Evolutionary conservation across 208 protist species (phyloP).

Genomic region (Phytomonas serpens): DNA sequence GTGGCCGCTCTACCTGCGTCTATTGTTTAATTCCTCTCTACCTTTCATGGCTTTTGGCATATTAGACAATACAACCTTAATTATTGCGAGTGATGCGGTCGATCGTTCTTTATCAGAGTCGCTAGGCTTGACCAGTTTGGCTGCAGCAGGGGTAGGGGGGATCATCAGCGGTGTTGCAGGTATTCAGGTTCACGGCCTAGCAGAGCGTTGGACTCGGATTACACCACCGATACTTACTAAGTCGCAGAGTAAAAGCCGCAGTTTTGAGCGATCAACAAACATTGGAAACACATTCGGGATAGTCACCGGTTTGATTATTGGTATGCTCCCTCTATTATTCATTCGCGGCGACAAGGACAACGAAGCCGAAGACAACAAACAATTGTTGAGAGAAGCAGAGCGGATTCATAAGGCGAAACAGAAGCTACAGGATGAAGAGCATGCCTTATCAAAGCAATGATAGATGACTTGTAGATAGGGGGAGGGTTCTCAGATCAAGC

Average conservation of each 20-base stretch:
- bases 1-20: conserved; percentile 31
- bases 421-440: conserved; percentile 16
- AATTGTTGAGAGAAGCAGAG: conserved; percentile 23
- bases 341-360: conserved; percentile 18
- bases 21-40: conserved; percentile 37
- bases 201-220: conserved; percentile 56
- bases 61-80: conserved; percentile 75
- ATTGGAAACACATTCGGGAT: conserved; percentile 73
- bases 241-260: conserved; percentile 31
- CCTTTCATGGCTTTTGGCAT: conserved; percentile 86
- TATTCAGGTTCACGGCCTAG: conserved; percentile 83
- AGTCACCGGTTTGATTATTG: conserved; percentile 57
- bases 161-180: conserved; percentile 76
- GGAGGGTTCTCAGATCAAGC: background rate
- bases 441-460: conserved; percentile 14
- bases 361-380: conserved; percentile 24
- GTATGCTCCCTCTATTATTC: conserved; percentile 75
- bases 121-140: conserved; percentile 64
- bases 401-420: conserved; percentile 22
- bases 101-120: conserved; percentile 52
- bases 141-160: conserved; percentile 67
- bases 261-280: conserved; percentile 31
- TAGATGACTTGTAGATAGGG: background rate
- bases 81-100: conserved; percentile 72
- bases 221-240: conserved; percentile 45